Base-by-base conservation (phyloP, 2,329 filamentous ascomycete genomes). In the Botrytis deweyae region DNA sequence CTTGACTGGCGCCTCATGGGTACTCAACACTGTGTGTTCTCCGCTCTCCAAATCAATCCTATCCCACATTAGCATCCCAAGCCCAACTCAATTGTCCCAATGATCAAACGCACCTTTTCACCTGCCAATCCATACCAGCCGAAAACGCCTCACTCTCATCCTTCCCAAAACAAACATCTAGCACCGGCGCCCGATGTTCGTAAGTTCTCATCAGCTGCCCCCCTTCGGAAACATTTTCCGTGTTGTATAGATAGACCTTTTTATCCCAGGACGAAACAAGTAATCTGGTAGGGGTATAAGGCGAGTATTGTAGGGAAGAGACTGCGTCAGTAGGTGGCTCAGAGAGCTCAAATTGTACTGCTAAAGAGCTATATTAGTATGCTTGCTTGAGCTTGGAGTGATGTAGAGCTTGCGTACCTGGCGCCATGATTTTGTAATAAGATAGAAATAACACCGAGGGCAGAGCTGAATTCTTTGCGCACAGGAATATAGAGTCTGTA, bases 211-310 rank as follows among this genome's bases (percentile, higher is more conserved):
- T 80, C 44, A 97, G 86, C 72, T 88, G 88, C 10, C 87, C 88
- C 55, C 80, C 82, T 33, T 88, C 86, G 36, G 87, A 87, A 46
- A 61, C 75, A 61, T 36, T 58, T 85, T 85, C 84, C 74, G 92
- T 88, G 81, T 97, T 93, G 86, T 98, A 98, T 70, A 95, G 87
- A 83, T 98, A 97, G 73, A 97, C 90, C 82, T 93, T 90, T 83
- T 91, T 93, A 84, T 98, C 95, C 96, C 96, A 99, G 73, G 94
- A 97, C 18, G 95, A 92, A 78, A 95, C 95, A n/a, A 97, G 89
- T 55, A 99, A 88, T 78, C 91, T 92, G 72, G 87, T 89, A 4
- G 91, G 88, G n/a, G 91, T 90, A 75, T 87, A 85, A 52, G 94
- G 93, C 77, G 95, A 93, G 86, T 97, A 99, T 80, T 90, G 90